Conservation (phyloP, 1,284 basidiomycete genomes). For the Puccinia hordei region DNA sequence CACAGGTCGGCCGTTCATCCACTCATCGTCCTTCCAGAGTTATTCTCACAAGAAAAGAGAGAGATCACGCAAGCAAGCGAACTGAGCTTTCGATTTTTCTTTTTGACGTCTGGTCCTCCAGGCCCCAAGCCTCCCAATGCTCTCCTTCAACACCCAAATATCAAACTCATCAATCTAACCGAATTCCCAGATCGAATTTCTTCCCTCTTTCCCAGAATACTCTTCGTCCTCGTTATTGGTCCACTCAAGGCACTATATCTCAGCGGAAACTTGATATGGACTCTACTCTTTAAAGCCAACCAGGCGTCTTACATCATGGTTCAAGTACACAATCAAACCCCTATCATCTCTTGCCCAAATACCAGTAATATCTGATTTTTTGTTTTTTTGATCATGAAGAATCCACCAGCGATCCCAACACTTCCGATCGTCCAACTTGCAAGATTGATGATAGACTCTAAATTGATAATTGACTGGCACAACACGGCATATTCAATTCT, state of each 20-base stretch:
- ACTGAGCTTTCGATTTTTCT: not conserved
- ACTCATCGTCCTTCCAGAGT: not conserved
- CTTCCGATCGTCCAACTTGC: slow-evolving; percentile 80
- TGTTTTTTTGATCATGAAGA: slow-evolving; percentile 64
- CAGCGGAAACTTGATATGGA: slow-evolving; percentile 28
- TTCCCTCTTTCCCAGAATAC: slow-evolving; percentile 11
- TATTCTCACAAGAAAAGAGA: too few species aligned
- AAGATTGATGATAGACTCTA: slow-evolving; percentile 69
- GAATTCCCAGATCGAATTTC: slow-evolving; percentile 31
- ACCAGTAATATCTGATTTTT: not conserved
- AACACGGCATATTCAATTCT: slow-evolving; percentile 95
- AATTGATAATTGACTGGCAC: slow-evolving; percentile 98
- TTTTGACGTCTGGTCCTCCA: not conserved
- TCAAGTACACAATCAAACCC: not conserved
- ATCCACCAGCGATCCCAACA: slow-evolving; percentile 94
- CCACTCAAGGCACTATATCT: slow-evolving; percentile 42
- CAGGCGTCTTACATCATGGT: slow-evolving; percentile 7
- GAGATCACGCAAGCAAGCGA: not conserved
- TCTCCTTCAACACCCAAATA: slow-evolving; percentile 38
- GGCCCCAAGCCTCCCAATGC: slow-evolving; percentile 27
- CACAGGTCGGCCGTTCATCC: slow-evolving; percentile 65
- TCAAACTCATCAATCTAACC: slow-evolving; percentile 20
- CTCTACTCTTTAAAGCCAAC: slow-evolving; percentile 20
- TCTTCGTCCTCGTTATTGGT: slow-evolving; percentile 43
- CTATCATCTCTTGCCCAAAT: not conserved